Evolutionary conservation across 2,329 filamentous ascomycete species (phyloP).

Genomic region (Colletotrichum sp.): DNA sequence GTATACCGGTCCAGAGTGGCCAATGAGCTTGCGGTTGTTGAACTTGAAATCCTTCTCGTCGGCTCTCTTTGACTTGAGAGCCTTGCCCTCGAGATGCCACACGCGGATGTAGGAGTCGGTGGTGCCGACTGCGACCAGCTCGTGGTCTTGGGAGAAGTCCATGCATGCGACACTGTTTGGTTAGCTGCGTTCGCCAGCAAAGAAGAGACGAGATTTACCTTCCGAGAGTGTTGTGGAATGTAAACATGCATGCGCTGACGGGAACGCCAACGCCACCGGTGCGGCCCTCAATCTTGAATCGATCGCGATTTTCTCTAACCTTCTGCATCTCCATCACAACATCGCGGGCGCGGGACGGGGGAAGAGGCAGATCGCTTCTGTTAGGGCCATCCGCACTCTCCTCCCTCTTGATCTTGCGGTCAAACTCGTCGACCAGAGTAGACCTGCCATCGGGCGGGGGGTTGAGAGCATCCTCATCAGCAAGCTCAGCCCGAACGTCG

Average conservation of each 20-base stretch:
- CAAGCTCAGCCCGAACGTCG: conserved; percentile 86
- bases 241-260: conserved; percentile 95
- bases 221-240: conserved; percentile 95
- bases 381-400: conserved; percentile 84
- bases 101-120: conserved; percentile 95
- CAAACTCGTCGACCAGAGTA: conserved; percentile 86
- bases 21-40: conserved; percentile 76
- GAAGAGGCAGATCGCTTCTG: conserved; percentile 81
- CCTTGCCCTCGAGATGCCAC: conserved; percentile 87
- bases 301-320: conserved; percentile 89
- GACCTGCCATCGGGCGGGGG: conserved; percentile 73
- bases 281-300: conserved; percentile 85
- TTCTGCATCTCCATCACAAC: conserved; percentile 95
- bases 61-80: conserved; percentile 71
- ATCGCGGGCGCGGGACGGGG: conserved; percentile 86
- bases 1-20: conserved; percentile 90
- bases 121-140: conserved; percentile 86
- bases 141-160: conserved; percentile 92
- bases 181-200: conserved; percentile 19
- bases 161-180: conserved; percentile 78
- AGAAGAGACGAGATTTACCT: conserved; percentile 59
- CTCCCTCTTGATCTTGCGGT: conserved; percentile 86
- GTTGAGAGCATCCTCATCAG: conserved; percentile 81
- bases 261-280: conserved; percentile 84
- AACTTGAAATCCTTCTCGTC: conserved; percentile 64